Evolutionary conservation across 2,329 filamentous ascomycete species (phyloP).

Genomic region (Fusarium redolens): DNA sequence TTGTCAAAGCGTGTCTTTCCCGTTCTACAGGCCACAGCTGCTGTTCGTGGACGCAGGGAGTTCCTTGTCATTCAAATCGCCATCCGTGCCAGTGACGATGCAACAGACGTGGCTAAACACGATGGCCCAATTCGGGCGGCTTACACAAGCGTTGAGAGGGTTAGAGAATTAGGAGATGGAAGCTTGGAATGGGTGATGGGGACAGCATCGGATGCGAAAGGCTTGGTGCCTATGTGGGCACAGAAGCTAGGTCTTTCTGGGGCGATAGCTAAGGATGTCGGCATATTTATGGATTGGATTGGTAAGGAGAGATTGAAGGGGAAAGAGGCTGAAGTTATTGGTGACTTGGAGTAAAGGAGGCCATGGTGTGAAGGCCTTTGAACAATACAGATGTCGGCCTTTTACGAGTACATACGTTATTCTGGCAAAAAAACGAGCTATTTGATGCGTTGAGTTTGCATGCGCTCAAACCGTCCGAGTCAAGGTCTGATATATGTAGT

Average conservation of each 20-base stretch:
- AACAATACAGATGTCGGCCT: neutral
- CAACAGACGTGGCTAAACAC: constrained; percentile 52
- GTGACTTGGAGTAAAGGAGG: constrained; percentile 11
- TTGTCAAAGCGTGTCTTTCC: constrained; percentile 74
- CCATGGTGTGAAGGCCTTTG: neutral
- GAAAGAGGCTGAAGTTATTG: constrained; percentile 20
- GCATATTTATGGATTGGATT: constrained; percentile 74
- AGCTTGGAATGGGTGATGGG: constrained; percentile 81
- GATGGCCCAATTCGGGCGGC: constrained; percentile 63
- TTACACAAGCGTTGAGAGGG: constrained; percentile 74
- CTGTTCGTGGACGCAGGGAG: constrained; percentile 55
- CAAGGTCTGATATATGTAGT: neutral
- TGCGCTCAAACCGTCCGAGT: neutral
- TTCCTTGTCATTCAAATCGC: constrained; percentile 70
- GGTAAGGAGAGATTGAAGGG: constrained; percentile 54
- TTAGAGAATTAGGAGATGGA: constrained; percentile 58
- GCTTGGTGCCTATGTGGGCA: constrained; percentile 71
- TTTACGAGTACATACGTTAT: neutral
- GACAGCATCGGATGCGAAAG: constrained; percentile 77
- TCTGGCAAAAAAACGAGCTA: neutral
- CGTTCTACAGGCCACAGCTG: constrained; percentile 70
- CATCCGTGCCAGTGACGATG: constrained; percentile 53
- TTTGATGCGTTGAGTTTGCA: neutral
- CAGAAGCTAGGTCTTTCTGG: constrained; percentile 73
- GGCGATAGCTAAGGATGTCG: constrained; percentile 77